Evolutionary conservation across 2,329 filamentous ascomycete genomes (phyloP), one percentile per base, ranked within the genome.

Genomic region (Trichophyton benhamiae): DNA sequence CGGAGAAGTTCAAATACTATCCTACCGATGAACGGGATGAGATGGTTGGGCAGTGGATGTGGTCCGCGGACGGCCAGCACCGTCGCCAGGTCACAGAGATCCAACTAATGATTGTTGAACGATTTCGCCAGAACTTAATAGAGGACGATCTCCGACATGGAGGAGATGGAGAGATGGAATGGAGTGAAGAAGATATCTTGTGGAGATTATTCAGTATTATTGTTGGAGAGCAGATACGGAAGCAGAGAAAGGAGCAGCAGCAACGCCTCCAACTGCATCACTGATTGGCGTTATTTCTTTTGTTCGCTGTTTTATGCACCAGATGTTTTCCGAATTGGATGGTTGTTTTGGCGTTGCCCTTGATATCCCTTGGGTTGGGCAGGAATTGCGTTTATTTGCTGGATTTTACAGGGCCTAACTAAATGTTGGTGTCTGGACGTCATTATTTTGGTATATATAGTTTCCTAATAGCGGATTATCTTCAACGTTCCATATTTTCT

Each of bases 191-290:
- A 57, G 75, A 79, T 49, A 66, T 79, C 61, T 72, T 76, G 62
- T 71, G 70, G 65, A 69, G 75, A 64, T 66, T 79, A 62, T 76
- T 77, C 62, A 77, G 76, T 62, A 72, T 79, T 61, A 77, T 78
- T 30, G 74, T 78, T 67, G 77, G 77, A 38, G 76, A 78, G 65
- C 73, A 76, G 62, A 73, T 78, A 58, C 69, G 77, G 66, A 70
- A 70, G 59, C 75, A 77, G 62, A 66, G 67, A 61, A 75, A 73
- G 63, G 57, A 61, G 44, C 58, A 59, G 25, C 44, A 59, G n/a
- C 17, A 9, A 17, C 57, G 22, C 22, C 36, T 44, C 22, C 22
- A n/a, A 15, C 41, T 59, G 17, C 38, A 59, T n/a, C 33, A 22
- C n/a, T 58, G 38, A 58, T 58, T 15, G 22, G 20, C 44, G 27